Evolutionary conservation across 805 yeast species (phyloP).

Genomic region (Ogataea parapolymorpha): DNA sequence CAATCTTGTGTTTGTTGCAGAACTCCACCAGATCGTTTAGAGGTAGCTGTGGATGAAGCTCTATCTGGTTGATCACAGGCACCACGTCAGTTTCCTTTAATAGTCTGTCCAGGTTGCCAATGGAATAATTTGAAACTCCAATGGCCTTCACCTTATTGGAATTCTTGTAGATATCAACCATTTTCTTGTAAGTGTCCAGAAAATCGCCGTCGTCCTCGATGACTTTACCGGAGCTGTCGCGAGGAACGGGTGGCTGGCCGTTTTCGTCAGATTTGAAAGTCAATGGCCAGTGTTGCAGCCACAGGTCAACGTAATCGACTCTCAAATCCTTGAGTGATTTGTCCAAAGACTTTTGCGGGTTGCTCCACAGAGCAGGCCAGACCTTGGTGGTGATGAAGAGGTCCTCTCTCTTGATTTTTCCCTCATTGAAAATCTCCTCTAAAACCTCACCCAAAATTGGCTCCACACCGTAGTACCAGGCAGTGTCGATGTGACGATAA

Average conservation of each 20-base stretch:
- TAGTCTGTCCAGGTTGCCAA: constrained; percentile 37
- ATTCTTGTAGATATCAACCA: constrained; percentile 66
- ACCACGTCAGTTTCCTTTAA: constrained; percentile 42
- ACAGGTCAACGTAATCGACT: constrained; percentile 44
- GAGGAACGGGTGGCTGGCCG: constrained; percentile 38
- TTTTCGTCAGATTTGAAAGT: constrained; percentile 38
- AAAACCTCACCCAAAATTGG: constrained; percentile 43
- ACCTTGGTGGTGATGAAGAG: constrained; percentile 73
- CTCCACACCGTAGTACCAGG: constrained; percentile 48
- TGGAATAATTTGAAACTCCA: constrained; percentile 57
- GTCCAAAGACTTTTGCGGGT: constrained; percentile 40
- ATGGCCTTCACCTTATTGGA: constrained; percentile 48
- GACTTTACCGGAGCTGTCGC: constrained; percentile 39
- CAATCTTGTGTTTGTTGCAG: constrained; percentile 36
- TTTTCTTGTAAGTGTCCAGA: constrained; percentile 65
- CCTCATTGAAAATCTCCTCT: constrained; percentile 44
- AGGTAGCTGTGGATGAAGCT: constrained; percentile 45
- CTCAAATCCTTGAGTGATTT: constrained; percentile 39
- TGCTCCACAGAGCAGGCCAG: constrained; percentile 46
- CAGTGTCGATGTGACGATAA: constrained; percentile 50
- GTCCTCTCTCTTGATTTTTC: constrained; percentile 46
- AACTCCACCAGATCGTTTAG: constrained; percentile 40
- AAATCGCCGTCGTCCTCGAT: constrained; percentile 78
- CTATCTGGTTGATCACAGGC: constrained; percentile 57
- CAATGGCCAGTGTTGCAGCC: constrained; percentile 52